These are phyloP conservation scores for Verticillium tricorpus DNA, from an alignment of 2,329 filamentous ascomycete species.

Conservation along the genomic window DNA sequence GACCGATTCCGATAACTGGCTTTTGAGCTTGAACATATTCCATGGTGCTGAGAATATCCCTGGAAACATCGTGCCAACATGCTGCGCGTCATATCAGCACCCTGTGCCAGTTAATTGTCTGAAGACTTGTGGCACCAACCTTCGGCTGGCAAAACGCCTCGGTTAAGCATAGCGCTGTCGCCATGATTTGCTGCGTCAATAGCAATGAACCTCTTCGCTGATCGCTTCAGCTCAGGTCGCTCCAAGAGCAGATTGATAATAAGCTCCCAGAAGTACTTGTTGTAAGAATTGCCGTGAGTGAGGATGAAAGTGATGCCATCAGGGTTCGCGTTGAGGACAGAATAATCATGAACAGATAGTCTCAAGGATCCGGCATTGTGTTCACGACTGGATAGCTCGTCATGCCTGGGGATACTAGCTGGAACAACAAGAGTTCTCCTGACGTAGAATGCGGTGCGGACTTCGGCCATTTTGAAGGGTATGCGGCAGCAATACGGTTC, in stretches of 20 bases:
- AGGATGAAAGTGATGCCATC: constrained; percentile 3
- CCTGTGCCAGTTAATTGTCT: not conserved
- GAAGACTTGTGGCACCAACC: not conserved
- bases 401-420: constrained; percentile 1
- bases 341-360: constrained; percentile 7
- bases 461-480: not conserved
- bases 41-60: constrained; percentile 5
- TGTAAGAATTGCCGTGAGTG: constrained; percentile 9
- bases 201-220: constrained; percentile 3
- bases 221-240: not conserved
- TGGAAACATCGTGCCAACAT: constrained; percentile 6
- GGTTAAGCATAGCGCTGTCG: constrained; percentile 5
- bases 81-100: not conserved
- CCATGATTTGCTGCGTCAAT: constrained; percentile 10
- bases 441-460: constrained; percentile 1
- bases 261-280: constrained; percentile 6
- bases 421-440: not conserved
- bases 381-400: not conserved
- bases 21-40: constrained; percentile 1
- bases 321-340: not conserved
- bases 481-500: too few relatives aligned
- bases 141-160: not conserved
- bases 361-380: not conserved
- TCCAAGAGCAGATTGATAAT: constrained; percentile 1
- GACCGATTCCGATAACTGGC: constrained; percentile 6